Conservation (phyloP, 768 basidiomycete genomes). For the Xerocomellus amylosporus region DNA sequence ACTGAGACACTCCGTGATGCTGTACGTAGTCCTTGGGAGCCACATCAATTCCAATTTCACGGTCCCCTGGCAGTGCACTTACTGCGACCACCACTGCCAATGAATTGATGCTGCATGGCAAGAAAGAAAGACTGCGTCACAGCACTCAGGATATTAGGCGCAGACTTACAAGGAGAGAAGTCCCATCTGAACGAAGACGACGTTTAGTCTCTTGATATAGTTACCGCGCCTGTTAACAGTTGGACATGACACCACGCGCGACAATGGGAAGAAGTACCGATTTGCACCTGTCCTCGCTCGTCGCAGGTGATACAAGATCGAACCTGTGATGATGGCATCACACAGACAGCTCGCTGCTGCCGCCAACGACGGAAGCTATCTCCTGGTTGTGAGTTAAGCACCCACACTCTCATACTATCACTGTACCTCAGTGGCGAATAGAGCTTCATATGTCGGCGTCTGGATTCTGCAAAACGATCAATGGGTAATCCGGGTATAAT, state of each 20-base stretch:
- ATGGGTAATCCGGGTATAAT: too few relatives aligned
- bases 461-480: conserved; percentile 6
- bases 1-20: neutral
- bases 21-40: conserved; percentile 18
- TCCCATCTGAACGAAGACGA: conserved; percentile 21
- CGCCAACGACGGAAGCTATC: conserved; percentile 7
- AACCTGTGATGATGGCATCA: too few relatives aligned
- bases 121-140: neutral
- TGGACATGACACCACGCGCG: neutral
- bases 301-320: neutral
- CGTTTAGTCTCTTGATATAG: conserved; percentile 15
- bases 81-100: conserved; percentile 10
- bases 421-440: conserved; percentile 8
- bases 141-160: neutral
- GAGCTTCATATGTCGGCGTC: conserved; percentile 2
- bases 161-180: conserved; percentile 15
- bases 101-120: conserved; percentile 7
- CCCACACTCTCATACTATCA: too few relatives aligned
- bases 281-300: conserved; percentile 5
- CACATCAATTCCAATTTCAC: neutral
- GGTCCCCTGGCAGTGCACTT: neutral
- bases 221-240: neutral
- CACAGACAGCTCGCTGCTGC: neutral
- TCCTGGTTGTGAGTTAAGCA: neutral
- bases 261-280: conserved; percentile 5